Conservation (phyloP, 805 yeast genomes). For the Ogataea glucozyma region DNA sequence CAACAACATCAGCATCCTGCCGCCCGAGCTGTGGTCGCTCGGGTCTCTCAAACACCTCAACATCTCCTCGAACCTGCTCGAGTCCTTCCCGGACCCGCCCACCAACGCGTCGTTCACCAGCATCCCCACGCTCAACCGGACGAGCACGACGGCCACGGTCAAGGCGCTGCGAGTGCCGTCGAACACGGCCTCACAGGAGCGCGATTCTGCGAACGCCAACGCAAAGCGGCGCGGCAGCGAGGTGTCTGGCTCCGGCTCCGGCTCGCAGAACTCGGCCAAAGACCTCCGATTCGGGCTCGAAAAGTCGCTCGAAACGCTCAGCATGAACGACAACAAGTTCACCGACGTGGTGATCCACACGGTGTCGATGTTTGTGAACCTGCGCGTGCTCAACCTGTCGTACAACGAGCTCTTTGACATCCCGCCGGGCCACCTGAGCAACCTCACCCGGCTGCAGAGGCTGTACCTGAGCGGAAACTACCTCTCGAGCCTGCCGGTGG, state of each 20-base stretch:
- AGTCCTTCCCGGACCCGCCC: conserved; percentile 56
- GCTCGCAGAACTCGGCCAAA: conserved; percentile 5
- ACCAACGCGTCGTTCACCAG: conserved; percentile 26
- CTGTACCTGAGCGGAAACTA: conserved; percentile 83
- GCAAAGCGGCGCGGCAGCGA: conserved; percentile 17
- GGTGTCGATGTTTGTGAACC: conserved; percentile 55
- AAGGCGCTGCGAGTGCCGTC: conserved; percentile 1
- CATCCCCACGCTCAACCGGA: conserved; percentile 12
- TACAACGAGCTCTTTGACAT: conserved; percentile 85
- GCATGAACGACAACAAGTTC: conserved; percentile 81
- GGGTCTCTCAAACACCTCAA: conserved; percentile 59
- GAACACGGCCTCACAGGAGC: conserved; percentile 5
- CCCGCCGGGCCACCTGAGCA: conserved; percentile 67
- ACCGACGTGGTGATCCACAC: conserved; percentile 74
- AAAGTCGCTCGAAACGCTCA: conserved; percentile 49
- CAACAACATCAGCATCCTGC: conserved; percentile 73
- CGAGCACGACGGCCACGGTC: conserved; percentile 7
- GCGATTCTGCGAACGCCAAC: not conserved
- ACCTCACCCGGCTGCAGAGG: conserved; percentile 57
- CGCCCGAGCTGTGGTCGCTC: conserved; percentile 67
- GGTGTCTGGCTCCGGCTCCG: conserved; percentile 14
- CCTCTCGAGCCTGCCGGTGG: conserved; percentile 77
- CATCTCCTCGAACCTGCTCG: conserved; percentile 70
- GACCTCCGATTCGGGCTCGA: conserved; percentile 20
- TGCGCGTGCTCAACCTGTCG: conserved; percentile 70